Conservation (phyloP, 2,329 filamentous ascomycete species). For the Xylariaceae sp. region DNA sequence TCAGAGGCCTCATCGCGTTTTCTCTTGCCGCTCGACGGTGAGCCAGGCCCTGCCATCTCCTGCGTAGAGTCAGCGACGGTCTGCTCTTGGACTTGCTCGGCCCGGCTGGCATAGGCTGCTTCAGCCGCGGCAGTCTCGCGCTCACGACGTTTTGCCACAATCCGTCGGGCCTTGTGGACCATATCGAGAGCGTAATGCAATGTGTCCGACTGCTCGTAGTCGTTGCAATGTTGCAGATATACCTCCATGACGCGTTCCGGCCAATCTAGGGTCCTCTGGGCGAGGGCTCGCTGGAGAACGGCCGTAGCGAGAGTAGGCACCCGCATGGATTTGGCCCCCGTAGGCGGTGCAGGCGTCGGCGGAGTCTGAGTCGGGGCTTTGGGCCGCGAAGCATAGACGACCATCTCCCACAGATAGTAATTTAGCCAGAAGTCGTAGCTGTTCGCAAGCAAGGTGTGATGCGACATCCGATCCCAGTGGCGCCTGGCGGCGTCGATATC, state of each 20-base stretch:
- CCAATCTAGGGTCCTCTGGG: slow-evolving; percentile 61
- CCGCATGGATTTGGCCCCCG: slow-evolving; percentile 44
- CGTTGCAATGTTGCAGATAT: slow-evolving; percentile 76
- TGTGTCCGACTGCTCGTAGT: slow-evolving; percentile 75
- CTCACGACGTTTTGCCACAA: slow-evolving; percentile 58
- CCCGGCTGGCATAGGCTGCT: slow-evolving; percentile 42
- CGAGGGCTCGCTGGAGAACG: slow-evolving; percentile 67
- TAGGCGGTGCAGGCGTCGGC: slow-evolving; percentile 35
- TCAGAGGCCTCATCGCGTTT: slow-evolving; percentile 62
- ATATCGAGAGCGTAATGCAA: slow-evolving; percentile 70
- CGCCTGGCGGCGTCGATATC: slow-evolving; percentile 70
- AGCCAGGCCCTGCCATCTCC: slow-evolving; percentile 28
- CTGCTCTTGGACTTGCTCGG: slow-evolving; percentile 34
- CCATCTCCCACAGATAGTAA: slow-evolving; percentile 90
- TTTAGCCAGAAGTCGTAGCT: slow-evolving; percentile 91
- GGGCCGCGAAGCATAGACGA: slow-evolving; percentile 49
- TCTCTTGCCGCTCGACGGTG: slow-evolving; percentile 55
- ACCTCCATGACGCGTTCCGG: slow-evolving; percentile 71
- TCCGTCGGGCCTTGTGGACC: slow-evolving; percentile 63
- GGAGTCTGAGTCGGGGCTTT: slow-evolving; percentile 51
- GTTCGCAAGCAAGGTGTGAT: slow-evolving; percentile 60
- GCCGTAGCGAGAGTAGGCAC: slow-evolving; percentile 69
- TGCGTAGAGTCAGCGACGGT: slow-evolving; percentile 29
- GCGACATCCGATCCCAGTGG: slow-evolving; percentile 67
- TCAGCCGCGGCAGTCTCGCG: slow-evolving; percentile 59